Percentiles rank a stretch among this genome's conserved stretches.
Evolutionary conservation across 768 basidiomycete genomes (phyloP).

Genomic region (Antrodiella citrinella): DNA sequence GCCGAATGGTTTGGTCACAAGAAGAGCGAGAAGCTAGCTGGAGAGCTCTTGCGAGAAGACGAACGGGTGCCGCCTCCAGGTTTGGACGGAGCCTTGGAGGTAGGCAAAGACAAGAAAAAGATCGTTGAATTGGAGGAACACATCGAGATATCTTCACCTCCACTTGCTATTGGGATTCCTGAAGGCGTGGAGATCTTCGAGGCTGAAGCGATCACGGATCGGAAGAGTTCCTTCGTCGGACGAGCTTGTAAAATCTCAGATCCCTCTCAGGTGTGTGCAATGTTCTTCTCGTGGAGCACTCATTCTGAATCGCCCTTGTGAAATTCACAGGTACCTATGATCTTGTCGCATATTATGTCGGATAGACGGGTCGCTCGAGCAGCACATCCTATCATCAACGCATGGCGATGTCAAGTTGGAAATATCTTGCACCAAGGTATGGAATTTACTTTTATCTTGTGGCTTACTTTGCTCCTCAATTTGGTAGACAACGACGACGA

Average conservation of each 20-base stretch:
- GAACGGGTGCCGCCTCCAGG: conserved; percentile 9
- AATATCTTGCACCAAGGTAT: conserved; percentile 67
- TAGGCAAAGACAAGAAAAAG: conserved; percentile 8
- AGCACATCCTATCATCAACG: conserved; percentile 74
- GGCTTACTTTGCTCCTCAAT: not conserved
- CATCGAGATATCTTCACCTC: conserved; percentile 6
- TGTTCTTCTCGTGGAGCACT: not conserved
- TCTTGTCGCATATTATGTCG: conserved; percentile 59
- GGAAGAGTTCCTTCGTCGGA: conserved; percentile 82
- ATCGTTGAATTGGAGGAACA: conserved; percentile 7
- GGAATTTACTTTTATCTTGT: conserved; percentile 8
- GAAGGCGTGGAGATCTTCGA: conserved; percentile 58
- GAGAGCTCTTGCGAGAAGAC: conserved; percentile 51
- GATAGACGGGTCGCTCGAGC: conserved; percentile 70
- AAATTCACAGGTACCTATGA: conserved; percentile 53
- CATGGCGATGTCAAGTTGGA: conserved; percentile 71
- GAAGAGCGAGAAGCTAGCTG: conserved; percentile 45
- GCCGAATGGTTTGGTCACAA: conserved; percentile 66
- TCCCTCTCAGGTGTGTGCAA: conserved; percentile 61
- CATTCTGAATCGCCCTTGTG: too few species aligned
- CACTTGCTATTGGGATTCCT: conserved; percentile 31
- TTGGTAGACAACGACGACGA: conserved; percentile 86
- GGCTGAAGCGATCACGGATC: conserved; percentile 76
- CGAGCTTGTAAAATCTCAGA: conserved; percentile 75
- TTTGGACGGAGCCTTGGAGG: conserved; percentile 7